Conservation (phyloP, 2,329 filamentous ascomycete genomes). For the Westerdykella aurantiaca region DNA sequence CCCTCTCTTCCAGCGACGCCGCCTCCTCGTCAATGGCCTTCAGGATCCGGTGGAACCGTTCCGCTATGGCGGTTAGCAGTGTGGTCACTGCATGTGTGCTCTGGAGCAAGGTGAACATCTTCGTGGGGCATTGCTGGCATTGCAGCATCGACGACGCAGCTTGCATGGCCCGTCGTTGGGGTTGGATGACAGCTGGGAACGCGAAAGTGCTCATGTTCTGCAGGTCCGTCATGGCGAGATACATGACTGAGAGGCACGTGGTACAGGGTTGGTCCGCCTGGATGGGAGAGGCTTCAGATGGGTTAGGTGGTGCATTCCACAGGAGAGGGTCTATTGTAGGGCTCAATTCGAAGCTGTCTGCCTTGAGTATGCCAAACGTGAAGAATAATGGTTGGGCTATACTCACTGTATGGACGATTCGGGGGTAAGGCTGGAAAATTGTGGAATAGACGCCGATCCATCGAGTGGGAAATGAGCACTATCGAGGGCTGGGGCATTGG, state of each 20-base stretch:
- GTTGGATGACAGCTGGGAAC: constrained; percentile 41
- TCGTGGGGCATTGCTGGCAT: constrained; percentile 40
- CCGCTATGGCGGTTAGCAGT: constrained; percentile 39
- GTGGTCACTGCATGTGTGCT: constrained; percentile 41
- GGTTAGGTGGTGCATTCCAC: constrained; percentile 13
- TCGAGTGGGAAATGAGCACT: neutral
- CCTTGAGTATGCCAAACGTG: too few species aligned
- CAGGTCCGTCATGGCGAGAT: constrained; percentile 41
- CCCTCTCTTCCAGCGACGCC: constrained; percentile 20
- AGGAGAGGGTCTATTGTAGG: constrained; percentile 22
- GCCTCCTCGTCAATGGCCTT: constrained; percentile 38
- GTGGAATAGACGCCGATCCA: constrained; percentile 3
- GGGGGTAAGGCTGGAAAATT: constrained; percentile 1
- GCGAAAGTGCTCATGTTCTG: constrained; percentile 33
- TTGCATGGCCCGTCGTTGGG: constrained; percentile 40
- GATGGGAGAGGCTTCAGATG: neutral
- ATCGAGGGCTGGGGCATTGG: too few species aligned
- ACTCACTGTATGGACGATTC: constrained; percentile 9
- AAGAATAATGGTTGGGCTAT: neutral
- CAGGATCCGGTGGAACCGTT: constrained; percentile 40
- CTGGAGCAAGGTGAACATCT: constrained; percentile 41
- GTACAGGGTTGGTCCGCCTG: constrained; percentile 28
- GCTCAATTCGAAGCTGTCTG: constrained; percentile 10
- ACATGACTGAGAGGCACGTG: constrained; percentile 43
- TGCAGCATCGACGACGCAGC: constrained; percentile 36